These are phyloP conservation scores for Diospyros lotus DNA, from an alignment of 148 eudicot genomes.

Conservation along the genomic window DNA sequence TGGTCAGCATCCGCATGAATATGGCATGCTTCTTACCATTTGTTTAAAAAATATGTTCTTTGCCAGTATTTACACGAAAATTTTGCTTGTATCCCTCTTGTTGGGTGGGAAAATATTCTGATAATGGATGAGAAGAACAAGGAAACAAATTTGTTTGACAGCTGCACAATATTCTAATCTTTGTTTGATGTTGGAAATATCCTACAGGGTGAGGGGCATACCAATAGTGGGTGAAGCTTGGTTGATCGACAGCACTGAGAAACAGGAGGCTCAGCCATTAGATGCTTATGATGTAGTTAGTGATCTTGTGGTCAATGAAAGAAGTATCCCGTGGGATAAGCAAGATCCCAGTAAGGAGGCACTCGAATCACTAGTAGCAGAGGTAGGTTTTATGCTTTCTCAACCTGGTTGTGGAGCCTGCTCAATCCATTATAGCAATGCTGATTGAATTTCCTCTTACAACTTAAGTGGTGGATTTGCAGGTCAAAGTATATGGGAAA, in stretches of 20 bases:
- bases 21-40: too few species aligned
- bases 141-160: too few species aligned
- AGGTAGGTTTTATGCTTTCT: conserved; percentile 25
- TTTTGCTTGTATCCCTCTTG: too few species aligned
- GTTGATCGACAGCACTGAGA: conserved; percentile 71
- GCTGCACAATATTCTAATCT: too few species aligned
- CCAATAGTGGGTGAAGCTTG: conserved; percentile 75
- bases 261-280: conserved; percentile 51
- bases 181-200: neutral
- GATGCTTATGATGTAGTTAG: conserved; percentile 65
- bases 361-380: conserved; percentile 56
- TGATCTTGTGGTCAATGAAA: conserved; percentile 50
- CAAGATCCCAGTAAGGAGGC: conserved; percentile 65
- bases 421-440: too few species aligned
- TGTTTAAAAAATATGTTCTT: too few species aligned
- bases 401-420: too few species aligned
- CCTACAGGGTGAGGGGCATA: conserved; percentile 51
- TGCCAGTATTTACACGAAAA: too few species aligned
- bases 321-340: conserved; percentile 64
- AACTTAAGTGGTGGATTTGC: neutral
- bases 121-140: too few species aligned
- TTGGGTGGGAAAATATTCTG: too few species aligned
- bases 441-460: neutral
- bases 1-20: too few species aligned
- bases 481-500: conserved; percentile 81